These are phyloP conservation scores for Pseudogymnoascus sp. DNA, from an alignment of 2,329 filamentous ascomycete species.

Conservation along the genomic window DNA sequence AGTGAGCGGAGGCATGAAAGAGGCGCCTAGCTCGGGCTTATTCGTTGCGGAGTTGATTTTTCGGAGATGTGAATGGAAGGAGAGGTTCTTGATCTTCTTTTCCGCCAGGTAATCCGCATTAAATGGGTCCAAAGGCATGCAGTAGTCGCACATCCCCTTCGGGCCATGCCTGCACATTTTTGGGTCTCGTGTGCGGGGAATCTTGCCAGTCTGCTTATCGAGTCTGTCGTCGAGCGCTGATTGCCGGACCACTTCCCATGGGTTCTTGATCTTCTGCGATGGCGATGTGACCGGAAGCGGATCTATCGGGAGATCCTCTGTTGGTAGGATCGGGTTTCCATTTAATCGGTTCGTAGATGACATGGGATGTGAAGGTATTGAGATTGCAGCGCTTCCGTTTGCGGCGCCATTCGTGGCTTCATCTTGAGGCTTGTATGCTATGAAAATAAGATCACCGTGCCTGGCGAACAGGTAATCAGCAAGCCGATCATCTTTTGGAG, in stretches of 20 bases:
- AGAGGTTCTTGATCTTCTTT: constrained; percentile 97
- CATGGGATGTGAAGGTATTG: constrained; percentile 19
- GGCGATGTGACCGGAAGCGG: constrained; percentile 48
- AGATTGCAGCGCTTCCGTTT: constrained; percentile 29
- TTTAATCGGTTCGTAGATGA: constrained; percentile 62
- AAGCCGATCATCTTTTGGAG: not conserved
- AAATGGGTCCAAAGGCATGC: constrained; percentile 93
- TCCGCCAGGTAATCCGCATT: constrained; percentile 80
- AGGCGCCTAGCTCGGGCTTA: constrained; percentile 85
- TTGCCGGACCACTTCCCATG: constrained; percentile 88
- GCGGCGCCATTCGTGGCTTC: constrained; percentile 35
- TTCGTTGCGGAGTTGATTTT: constrained; percentile 97
- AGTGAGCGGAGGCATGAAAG: constrained; percentile 88
- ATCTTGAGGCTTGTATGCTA: constrained; percentile 63
- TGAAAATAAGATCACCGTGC: constrained; percentile 85
- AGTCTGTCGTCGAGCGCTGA: constrained; percentile 78
- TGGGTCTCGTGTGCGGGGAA: constrained; percentile 60
- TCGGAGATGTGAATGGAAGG: constrained; percentile 87
- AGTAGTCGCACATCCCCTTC: constrained; percentile 99
- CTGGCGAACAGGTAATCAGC: constrained; percentile 34
- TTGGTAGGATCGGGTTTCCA: constrained; percentile 63
- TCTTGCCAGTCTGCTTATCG: constrained; percentile 86
- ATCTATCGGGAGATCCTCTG: constrained; percentile 58
- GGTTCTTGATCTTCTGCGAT: constrained; percentile 64
- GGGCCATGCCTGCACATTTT: constrained; percentile 93